These are phyloP conservation scores for Gentiana straminea DNA, from an alignment of 257 asterid genomes.

Conservation along the genomic window DNA sequence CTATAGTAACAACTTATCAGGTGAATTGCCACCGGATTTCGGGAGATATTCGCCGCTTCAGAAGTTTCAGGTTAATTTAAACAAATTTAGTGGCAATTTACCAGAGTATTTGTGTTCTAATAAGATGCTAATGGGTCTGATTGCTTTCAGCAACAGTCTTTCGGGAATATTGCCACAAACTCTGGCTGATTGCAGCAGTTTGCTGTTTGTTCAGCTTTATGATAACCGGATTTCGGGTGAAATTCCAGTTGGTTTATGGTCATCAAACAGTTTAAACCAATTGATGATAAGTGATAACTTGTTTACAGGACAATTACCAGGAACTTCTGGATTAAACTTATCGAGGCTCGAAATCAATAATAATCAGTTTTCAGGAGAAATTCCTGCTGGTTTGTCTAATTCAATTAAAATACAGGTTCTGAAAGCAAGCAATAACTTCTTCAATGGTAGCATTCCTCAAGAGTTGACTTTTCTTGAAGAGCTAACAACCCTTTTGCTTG, in stretches of 20 bases:
- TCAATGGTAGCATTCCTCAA: slow-evolving; percentile 49
- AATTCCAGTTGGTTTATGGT: slow-evolving; percentile 65
- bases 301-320: slow-evolving; percentile 60
- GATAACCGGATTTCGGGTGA: slow-evolving; percentile 44
- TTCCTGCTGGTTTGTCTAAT: slow-evolving; percentile 48
- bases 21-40: slow-evolving; percentile 67
- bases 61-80: slow-evolving; percentile 35
- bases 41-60: slow-evolving; percentile 49
- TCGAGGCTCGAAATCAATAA: slow-evolving; percentile 36
- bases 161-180: slow-evolving; percentile 56
- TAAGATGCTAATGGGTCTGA: slow-evolving; percentile 30
- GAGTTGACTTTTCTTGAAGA: slow-evolving; percentile 47
- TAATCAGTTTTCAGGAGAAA: slow-evolving; percentile 58
- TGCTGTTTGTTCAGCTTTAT: slow-evolving; percentile 23
- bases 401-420: slow-evolving; percentile 36
- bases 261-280: slow-evolving; percentile 12
- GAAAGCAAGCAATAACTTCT: slow-evolving; percentile 49
- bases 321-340: slow-evolving; percentile 22
- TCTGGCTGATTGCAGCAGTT: slow-evolving; percentile 42
- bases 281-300: slow-evolving; percentile 39
- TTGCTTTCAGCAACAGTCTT: slow-evolving; percentile 41
- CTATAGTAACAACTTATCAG: slow-evolving; percentile 48
- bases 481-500: slow-evolving; percentile 29
- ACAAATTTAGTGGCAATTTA: slow-evolving; percentile 44
- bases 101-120: slow-evolving; percentile 51